Base-by-base conservation (phyloP, 345 rosid species). In the Arabis hirsuta region DNA sequence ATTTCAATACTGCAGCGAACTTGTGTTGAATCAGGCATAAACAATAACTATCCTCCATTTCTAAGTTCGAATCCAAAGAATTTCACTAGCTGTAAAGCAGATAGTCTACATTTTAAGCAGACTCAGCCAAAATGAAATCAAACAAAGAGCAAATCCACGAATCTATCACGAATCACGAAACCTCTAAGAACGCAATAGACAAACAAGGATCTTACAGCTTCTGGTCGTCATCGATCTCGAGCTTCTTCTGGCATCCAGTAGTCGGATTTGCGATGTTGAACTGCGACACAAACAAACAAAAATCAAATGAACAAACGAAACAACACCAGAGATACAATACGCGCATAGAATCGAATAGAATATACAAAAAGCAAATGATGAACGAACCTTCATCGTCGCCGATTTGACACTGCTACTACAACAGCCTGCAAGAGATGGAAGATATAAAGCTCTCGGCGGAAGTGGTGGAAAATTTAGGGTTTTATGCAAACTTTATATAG, bases 221-320 rank as follows among this genome's bases (percentile, higher is more conserved):
- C 57, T 76, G 84, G 43, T 83, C 87, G 72, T 83, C 83, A 56
- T 81, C 87, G 56, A 83, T 79, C 73, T 84, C 87, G 16, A 84
- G 82, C 80, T 84, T 84, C 75, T 84, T 84, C 70, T 84, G 87
- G 74, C 87, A 84, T 16, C 87, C 83, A 57, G 85, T 84, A 22
- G 85, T 81, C 32, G 85, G 87, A 64, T 81, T 77, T 12, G 85
- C 87, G 44, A 84, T 71, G 74, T 84, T 84, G 69, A 82, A 73
- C 87, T 83, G 78, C 73, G 36, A 66, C 36, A 57, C 11, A 46
- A 31, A 50, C 2, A 9, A 8, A 3, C 32, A 29, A 39, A 55
- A 11, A 4, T 32, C 16, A 42, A 68, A 34, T 63, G 36, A 65
- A 16, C 3, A 76, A 42, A 45, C 26, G 29, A 56, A 39, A 8